Evolutionary conservation across 148 eudicot species (phyloP).

Genomic region (Diospyros lotus): DNA sequence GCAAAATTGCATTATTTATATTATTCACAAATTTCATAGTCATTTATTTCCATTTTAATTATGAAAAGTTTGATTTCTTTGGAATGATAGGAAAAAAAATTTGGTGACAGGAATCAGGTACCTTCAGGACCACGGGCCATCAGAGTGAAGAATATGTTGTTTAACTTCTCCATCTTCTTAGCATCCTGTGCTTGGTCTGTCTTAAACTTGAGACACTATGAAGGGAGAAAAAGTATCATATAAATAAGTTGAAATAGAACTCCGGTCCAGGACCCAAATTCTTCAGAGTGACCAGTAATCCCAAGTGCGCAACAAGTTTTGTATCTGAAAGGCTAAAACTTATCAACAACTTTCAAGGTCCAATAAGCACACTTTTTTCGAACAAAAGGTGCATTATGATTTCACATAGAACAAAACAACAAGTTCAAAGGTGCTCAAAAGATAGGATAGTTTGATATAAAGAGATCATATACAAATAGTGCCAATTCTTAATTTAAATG

Average conservation of each 20-base stretch:
- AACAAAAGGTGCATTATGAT: background rate
- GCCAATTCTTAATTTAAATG: background rate
- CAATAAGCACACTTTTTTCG: no score
- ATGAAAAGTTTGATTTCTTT: background rate
- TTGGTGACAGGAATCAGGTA: conserved; percentile 16
- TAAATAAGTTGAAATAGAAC: background rate
- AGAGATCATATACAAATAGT: no score
- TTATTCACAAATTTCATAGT: background rate
- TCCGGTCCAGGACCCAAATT: background rate
- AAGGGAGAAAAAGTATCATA: background rate
- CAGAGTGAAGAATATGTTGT: conserved; percentile 77
- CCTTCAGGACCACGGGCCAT: conserved; percentile 99
- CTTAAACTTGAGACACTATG: conserved; percentile 85
- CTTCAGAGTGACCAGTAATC: background rate
- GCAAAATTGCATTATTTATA: background rate
- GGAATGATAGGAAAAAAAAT: background rate
- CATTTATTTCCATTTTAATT: background rate
- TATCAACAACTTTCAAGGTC: no score
- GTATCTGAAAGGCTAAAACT: background rate
- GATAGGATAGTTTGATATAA: no score
- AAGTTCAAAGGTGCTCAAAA: no score
- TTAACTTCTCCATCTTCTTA: conserved; percentile 92
- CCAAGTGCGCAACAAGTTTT: background rate
- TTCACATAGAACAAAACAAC: background rate
- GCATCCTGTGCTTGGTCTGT: conserved; percentile 95